These are phyloP conservation scores for Solanum sitiens DNA, from an alignment of 257 asterid species.

Conservation along the genomic window DNA sequence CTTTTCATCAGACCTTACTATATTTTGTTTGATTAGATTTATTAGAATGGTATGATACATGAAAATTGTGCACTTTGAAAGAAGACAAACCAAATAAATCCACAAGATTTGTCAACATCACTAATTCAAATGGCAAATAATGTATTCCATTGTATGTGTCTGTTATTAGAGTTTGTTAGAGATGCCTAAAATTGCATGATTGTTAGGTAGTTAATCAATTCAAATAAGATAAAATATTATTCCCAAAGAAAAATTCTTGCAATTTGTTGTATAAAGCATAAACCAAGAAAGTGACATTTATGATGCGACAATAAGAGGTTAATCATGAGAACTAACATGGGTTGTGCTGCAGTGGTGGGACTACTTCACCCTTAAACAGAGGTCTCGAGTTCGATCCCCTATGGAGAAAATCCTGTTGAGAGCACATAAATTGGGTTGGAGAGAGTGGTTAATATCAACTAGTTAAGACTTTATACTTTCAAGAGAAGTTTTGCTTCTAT, in stretches of 20 bases:
- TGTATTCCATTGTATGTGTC: neutral
- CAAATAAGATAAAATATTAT: neutral
- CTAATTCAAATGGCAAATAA: neutral
- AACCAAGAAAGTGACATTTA: neutral
- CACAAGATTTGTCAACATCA: neutral
- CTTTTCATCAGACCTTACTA: neutral
- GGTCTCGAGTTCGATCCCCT: neutral
- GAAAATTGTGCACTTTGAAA: neutral
- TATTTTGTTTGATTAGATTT: neutral
- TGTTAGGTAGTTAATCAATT: neutral
- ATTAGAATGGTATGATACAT: neutral
- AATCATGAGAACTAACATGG: too few relatives aligned
- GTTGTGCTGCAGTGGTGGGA: too few relatives aligned
- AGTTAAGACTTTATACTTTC: neutral
- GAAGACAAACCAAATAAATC: neutral
- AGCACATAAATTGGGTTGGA: neutral
- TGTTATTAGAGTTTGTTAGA: neutral
- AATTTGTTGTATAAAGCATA: neutral
- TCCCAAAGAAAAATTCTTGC: neutral
- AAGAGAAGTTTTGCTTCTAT: neutral
- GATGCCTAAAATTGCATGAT: neutral
- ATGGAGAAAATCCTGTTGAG: neutral
- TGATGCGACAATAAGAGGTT: neutral
- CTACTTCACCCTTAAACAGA: neutral
- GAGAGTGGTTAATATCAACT: neutral